Conservation (phyloP, 106 monocot genomes). For the Chionographis japonica region DNA sequence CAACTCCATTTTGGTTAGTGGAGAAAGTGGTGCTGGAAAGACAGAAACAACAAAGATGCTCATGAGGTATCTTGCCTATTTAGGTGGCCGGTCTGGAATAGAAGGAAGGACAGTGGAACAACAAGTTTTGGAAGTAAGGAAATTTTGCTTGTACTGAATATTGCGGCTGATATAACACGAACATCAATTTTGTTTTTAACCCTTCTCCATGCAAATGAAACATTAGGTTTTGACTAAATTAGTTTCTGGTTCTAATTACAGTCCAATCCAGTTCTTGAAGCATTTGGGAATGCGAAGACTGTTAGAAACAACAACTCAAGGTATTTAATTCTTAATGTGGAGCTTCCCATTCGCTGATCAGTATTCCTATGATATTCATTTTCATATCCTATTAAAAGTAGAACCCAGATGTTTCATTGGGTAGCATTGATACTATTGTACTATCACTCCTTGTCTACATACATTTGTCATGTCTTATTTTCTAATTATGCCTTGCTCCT, state of each 20-base stretch:
- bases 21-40: conserved; percentile 97
- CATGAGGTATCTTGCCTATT: conserved; percentile 79
- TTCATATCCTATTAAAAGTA: too few species aligned
- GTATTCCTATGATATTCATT: neutral
- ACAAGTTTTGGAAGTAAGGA: conserved; percentile 56
- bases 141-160: neutral
- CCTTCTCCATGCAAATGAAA: neutral
- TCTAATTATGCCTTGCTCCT: conserved; percentile 11
- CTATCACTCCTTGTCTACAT: neutral
- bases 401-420: too few species aligned
- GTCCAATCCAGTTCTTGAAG: conserved; percentile 74
- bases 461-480: neutral
- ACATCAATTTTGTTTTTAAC: too few species aligned
- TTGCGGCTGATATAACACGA: too few species aligned
- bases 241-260: conserved; percentile 6
- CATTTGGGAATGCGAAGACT: conserved; percentile 74
- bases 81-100: conserved; percentile 63
- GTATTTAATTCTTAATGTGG: conserved; percentile 12
- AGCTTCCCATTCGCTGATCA: neutral
- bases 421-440: neutral
- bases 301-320: conserved; percentile 66
- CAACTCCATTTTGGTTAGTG: conserved; percentile 89
- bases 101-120: conserved; percentile 85
- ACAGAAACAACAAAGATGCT: conserved; percentile 93
- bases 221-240: neutral